Evolutionary conservation across 805 yeast genomes (phyloP).

Genomic region (Candida loeiensis): DNA sequence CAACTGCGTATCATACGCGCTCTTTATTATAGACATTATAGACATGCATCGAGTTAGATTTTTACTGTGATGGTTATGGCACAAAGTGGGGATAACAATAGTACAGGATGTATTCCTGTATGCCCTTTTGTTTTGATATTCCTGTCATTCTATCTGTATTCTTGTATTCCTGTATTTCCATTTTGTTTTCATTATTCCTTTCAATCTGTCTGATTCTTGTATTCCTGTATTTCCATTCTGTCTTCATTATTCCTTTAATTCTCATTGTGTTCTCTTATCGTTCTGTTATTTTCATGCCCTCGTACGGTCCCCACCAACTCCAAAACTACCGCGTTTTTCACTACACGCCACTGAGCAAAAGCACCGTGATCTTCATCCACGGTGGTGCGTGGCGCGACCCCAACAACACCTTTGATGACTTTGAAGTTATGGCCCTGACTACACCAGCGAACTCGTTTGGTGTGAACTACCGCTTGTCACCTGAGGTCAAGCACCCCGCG

Average conservation of each 20-base stretch:
- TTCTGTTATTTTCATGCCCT: background rate
- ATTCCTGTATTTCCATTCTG: background rate
- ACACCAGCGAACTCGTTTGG: slow-evolving; percentile 25
- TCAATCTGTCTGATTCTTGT: too few species aligned
- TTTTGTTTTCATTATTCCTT: too few species aligned
- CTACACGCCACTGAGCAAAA: slow-evolving; percentile 8
- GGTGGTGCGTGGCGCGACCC: slow-evolving; percentile 91
- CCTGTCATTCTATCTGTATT: too few species aligned
- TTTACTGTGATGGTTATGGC: too few species aligned
- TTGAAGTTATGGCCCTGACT: slow-evolving; percentile 28
- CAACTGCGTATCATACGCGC: background rate
- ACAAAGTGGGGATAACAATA: too few species aligned
- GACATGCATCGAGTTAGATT: too few species aligned
- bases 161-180: too few species aligned
- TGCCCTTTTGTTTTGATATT: too few species aligned
- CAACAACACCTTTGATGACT: slow-evolving; percentile 56
- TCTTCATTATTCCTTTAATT: background rate
- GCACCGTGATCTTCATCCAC: slow-evolving; percentile 58
- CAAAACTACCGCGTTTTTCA: slow-evolving; percentile 29
- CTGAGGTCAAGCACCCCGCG: slow-evolving; percentile 56
- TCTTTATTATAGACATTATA: too few species aligned
- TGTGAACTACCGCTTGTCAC: slow-evolving; percentile 63
- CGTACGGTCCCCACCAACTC: slow-evolving; percentile 33
- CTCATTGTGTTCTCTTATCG: background rate
- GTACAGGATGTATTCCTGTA: too few species aligned